Evolutionary conservation across 2,329 filamentous ascomycete genomes (phyloP).

Genomic region (Claviceps capensis): DNA sequence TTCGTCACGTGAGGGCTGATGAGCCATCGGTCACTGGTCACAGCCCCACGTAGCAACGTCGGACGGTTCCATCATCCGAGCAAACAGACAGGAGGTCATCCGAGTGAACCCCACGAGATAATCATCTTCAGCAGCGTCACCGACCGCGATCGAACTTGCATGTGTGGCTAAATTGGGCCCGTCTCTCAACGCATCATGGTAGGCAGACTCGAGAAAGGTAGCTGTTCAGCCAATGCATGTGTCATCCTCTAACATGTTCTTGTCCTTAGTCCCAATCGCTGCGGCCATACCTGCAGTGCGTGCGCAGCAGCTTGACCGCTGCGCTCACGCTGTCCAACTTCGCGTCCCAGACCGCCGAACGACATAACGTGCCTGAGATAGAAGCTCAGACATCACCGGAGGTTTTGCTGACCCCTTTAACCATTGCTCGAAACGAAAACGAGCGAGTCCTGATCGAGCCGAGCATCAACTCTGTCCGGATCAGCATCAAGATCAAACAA

Average conservation of each 20-base stretch:
- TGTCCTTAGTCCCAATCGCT: slow-evolving; percentile 76
- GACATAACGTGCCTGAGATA: slow-evolving; percentile 96
- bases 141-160: slow-evolving; percentile 4
- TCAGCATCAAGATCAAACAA: slow-evolving; percentile 99
- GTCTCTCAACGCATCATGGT: not conserved
- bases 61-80: slow-evolving; percentile 3
- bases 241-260: not conserved
- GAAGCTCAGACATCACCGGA: slow-evolving; percentile 89
- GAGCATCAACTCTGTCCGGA: slow-evolving; percentile 89
- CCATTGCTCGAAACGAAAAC: slow-evolving; percentile 88
- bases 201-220: not conserved
- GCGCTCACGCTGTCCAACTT: slow-evolving; percentile 87
- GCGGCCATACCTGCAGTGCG: slow-evolving; percentile 90
- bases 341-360: slow-evolving; percentile 88
- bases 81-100: not conserved
- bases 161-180: not conserved
- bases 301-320: slow-evolving; percentile 85
- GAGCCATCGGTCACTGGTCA: too few species aligned
- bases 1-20: too few species aligned
- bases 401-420: slow-evolving; percentile 81
- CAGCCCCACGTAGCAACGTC: slow-evolving; percentile 21
- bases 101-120: slow-evolving; percentile 10
- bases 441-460: slow-evolving; percentile 94
- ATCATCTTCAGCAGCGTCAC: slow-evolving; percentile 7
- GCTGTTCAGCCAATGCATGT: too few species aligned